phyloP scores from a whole-genome alignment of 1,284 basidiomycete species.

The Cryptococcus sp. region DNA sequence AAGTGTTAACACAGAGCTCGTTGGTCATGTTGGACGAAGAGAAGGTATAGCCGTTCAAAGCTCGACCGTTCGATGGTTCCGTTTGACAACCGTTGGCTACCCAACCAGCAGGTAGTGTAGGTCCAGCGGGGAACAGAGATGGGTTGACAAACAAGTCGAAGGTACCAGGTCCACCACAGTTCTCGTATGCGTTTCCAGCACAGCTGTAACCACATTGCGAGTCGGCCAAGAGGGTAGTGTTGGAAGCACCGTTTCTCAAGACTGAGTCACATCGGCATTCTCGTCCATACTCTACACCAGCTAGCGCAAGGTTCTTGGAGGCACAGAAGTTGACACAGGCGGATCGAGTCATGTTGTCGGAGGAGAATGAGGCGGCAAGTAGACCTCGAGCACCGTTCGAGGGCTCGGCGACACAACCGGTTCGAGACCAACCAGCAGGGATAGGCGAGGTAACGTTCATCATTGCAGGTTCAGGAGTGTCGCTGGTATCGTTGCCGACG shows the following conservation, averaged over 20 bases:
- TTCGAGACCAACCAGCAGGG: slow-evolving; percentile 29
- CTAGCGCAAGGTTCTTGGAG: slow-evolving; percentile 22
- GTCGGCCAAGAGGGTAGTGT: slow-evolving; percentile 18
- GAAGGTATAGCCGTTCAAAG: slow-evolving; percentile 23
- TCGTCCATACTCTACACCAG: slow-evolving; percentile 29
- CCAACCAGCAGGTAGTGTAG: slow-evolving; percentile 30
- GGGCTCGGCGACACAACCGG: slow-evolving; percentile 39
- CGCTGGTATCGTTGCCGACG: slow-evolving; percentile 24
- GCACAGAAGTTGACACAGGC: slow-evolving; percentile 24
- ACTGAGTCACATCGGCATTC: slow-evolving; percentile 30
- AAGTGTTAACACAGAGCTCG: slow-evolving; percentile 20
- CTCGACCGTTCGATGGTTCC: slow-evolving; percentile 23
- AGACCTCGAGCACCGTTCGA: slow-evolving; percentile 28
- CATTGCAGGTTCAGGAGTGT: slow-evolving; percentile 7
- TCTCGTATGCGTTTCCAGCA: slow-evolving; percentile 23
- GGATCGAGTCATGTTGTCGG: slow-evolving; percentile 24
- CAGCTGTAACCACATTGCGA: slow-evolving; percentile 22
- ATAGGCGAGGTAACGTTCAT: slow-evolving; percentile 26
- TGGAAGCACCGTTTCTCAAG: slow-evolving; percentile 30
- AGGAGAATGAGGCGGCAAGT: slow-evolving; percentile 9
- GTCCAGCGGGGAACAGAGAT: slow-evolving; percentile 48
- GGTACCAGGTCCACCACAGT: slow-evolving; percentile 30
- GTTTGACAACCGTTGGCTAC: slow-evolving; percentile 26
- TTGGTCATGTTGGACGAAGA: slow-evolving; percentile 23
- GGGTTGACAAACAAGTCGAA: slow-evolving; percentile 55